Base-by-base conservation (phyloP, 371 early-diverging fungal genomes). In the Blakeslea trispora region DNA sequence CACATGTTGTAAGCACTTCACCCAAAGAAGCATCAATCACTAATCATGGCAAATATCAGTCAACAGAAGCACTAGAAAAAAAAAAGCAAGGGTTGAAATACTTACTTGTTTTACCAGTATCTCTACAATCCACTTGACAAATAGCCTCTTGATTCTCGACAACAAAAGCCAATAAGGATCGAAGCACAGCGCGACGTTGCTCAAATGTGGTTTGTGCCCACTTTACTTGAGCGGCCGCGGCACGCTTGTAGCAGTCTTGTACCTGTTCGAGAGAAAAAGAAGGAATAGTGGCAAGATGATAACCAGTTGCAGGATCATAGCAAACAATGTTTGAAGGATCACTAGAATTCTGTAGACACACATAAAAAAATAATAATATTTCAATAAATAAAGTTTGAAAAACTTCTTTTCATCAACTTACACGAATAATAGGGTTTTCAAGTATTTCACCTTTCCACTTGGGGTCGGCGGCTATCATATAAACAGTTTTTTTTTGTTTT, bases 271-370 rank as follows among this genome's bases (percentile, higher is more conserved):
- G 64, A 9, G 87, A 75, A 35, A 84, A 83, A 5, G 84, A 81
- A 39, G 71, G 73, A 18, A 89, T 82, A n/a, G 74, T 80, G 32
- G 81, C 87, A 32, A 94, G 79, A 35, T 78, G 81, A 42, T 83
- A 83, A 17, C 91, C 94, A 39, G 93, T 93, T 39, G 94, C 79
- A n/a, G 94, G 94, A 56, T 94, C 94, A 65, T 84, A 91, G 68
- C 94, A 93, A 23, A 82, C 71, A 66, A 94, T 92, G n/a, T 64
- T 74, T 13, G 68, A 71, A 6, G 85, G 84, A 23, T 78, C 69
- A 32, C 55, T 53, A 18, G 75, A 64, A 50, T 85, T 78, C 87
- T 87, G 52, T 43, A 18, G 35, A 50, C 32, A 1, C 23, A 61
- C 11, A 50, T 21, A 14, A 41, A 61, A 54, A 31, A 53, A 39